These are phyloP conservation scores for Fistulina hepatica DNA, from an alignment of 1,284 basidiomycete species.

Conservation along the genomic window DNA sequence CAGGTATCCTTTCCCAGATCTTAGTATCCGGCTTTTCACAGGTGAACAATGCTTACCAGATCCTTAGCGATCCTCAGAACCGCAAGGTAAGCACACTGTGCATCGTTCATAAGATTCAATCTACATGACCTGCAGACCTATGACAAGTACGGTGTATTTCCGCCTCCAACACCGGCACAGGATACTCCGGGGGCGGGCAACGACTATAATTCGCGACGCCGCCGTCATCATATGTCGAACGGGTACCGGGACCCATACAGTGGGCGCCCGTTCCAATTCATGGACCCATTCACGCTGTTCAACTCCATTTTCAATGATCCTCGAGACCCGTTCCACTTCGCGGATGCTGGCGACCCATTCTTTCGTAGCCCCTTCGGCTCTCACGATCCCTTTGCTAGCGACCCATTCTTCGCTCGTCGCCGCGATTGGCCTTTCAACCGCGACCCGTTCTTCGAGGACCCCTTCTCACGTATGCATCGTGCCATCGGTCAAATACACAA, in stretches of 20 bases:
- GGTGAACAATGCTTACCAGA: slow-evolving; percentile 44
- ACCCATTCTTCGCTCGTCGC: slow-evolving; percentile 19
- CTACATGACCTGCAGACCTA: slow-evolving; percentile 36
- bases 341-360: slow-evolving; percentile 14
- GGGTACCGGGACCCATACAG: slow-evolving; percentile 17
- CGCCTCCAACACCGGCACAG: slow-evolving; percentile 41
- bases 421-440: slow-evolving; percentile 15
- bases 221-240: no score
- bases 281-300: no score
- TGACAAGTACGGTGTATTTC: slow-evolving; percentile 61
- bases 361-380: neutral
- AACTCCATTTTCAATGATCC: no score
- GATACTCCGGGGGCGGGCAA: slow-evolving; percentile 22
- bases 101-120: neutral
- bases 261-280: no score
- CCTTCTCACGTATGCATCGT: no score
- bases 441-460: slow-evolving; percentile 49
- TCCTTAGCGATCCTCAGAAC: slow-evolving; percentile 35
- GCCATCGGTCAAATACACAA: no score
- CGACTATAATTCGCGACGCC: slow-evolving; percentile 15
- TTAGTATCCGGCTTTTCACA: slow-evolving; percentile 13
- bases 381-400: slow-evolving; percentile 10
- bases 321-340: slow-evolving; percentile 22
- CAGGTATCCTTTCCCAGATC: slow-evolving; percentile 1
- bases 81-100: slow-evolving; percentile 25